Evolutionary conservation across 1,284 basidiomycete species (phyloP).

Genomic region (Ganoderma lucidum): DNA sequence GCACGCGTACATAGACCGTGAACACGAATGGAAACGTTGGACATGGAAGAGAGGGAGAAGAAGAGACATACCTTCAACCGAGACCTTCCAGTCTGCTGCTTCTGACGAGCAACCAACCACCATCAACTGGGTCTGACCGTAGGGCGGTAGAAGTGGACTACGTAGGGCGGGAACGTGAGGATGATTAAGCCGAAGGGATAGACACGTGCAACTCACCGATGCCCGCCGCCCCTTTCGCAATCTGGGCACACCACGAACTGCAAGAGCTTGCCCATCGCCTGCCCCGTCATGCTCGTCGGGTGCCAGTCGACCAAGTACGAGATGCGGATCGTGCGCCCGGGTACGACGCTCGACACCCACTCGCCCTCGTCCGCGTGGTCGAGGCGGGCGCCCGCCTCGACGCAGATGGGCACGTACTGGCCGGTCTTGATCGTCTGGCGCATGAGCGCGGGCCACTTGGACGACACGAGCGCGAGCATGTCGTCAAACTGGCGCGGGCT

Average conservation of each 20-base stretch:
- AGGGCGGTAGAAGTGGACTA: background rate
- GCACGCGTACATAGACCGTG: background rate
- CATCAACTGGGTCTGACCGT: background rate
- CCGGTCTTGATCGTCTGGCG: background rate
- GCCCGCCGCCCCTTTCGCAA: background rate
- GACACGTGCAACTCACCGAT: background rate
- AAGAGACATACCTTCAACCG: background rate
- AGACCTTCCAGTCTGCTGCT: background rate
- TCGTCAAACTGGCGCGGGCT: background rate
- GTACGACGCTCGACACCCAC: background rate
- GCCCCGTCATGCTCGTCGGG: background rate
- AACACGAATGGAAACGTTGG: background rate
- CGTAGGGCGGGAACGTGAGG: background rate
- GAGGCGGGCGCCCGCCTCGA: background rate
- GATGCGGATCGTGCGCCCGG: background rate
- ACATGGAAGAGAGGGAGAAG: background rate
- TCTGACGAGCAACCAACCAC: background rate
- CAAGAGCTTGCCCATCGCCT: background rate
- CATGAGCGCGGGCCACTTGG: background rate
- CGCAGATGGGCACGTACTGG: background rate
- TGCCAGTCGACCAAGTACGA: slow-evolving; percentile 1
- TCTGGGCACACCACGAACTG: background rate
- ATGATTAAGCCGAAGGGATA: background rate
- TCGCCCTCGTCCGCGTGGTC: background rate
- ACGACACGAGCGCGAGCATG: background rate